Evolutionary conservation across 1,284 basidiomycete genomes (phyloP), one percentile per base, ranked within the genome.

Genomic region (Ustilago nuda): DNA sequence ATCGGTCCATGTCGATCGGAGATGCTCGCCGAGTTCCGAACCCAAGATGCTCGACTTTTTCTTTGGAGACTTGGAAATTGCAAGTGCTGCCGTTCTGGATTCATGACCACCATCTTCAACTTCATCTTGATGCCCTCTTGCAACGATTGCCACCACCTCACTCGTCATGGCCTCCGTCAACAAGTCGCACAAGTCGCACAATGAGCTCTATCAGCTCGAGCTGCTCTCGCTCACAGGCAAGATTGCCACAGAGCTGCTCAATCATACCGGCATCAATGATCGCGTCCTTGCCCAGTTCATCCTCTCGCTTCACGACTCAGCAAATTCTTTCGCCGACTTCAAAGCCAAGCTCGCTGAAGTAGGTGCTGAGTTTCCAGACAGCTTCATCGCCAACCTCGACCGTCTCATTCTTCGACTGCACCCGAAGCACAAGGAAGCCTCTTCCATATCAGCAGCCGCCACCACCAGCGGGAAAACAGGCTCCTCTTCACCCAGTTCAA

Each of bases 281-380:
- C 95, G 95, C 84, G 92, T 92, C 12, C 89, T 96, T 39, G 94
- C 96, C 32, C 95, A 99, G 88, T 99, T 97, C 87, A 91, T 98
- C 75, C 95, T 99, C 76, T 88, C 90, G 83, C 90, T 98, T 60
- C 96, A 99, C 87, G 92, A 94, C 77, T 88, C 93, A 80, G 92
- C 92, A 82, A 92, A 90, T 79, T 91, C 90, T 69, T 88, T 94
- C 52, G 86, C 88, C 13, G 90, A 91, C 63, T 99, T 99, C 90
- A 93, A 94, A 87, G 82, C 87, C 54, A 93, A 93, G 85, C 90
- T 99, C 59, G 89, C 90, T 67, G 92, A 92, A 75, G 89, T 91
- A 63, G 94, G 92, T 45, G 93, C 94, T 39, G 91, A 92, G 73
- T 96, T 98, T 84, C 92, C 94, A 2, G 92, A 94, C 70, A 92